Conservation (phyloP, 305 asterid genomes). For the Solanum aculeatissimum region DNA sequence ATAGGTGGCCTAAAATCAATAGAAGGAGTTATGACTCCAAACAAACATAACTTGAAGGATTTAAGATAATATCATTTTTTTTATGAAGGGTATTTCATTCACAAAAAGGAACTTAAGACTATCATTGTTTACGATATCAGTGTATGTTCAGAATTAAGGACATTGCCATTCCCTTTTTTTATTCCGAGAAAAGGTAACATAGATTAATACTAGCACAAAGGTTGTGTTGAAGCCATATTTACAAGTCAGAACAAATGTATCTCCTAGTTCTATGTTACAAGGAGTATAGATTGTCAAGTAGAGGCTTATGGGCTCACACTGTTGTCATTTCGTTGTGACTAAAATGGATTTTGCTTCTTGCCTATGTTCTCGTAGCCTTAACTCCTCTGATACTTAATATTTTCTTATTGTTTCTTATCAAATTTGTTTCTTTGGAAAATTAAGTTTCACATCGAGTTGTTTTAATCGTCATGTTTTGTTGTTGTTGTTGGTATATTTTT, state of each 20-base stretch:
- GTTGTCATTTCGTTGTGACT: neutral
- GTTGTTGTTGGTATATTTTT: neutral
- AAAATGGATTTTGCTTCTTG: neutral
- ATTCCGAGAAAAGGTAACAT: neutral
- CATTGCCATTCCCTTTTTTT: neutral
- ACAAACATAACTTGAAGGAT: neutral
- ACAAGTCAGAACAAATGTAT: neutral
- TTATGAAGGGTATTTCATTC: too few relatives aligned
- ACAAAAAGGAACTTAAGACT: too few relatives aligned
- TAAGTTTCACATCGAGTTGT: neutral
- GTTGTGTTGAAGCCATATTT: neutral
- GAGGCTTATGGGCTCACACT: neutral
- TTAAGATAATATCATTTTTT: neutral
- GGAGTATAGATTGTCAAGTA: neutral
- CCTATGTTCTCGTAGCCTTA: neutral
- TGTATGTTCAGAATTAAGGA: neutral
- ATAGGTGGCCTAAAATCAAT: neutral
- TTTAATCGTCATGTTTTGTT: neutral
- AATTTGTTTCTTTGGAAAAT: neutral
- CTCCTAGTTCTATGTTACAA: neutral
- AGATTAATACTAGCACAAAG: neutral
- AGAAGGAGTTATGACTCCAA: neutral
- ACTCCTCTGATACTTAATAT: neutral
- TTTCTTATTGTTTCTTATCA: neutral
- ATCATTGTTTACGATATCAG: neutral